Conservation (phyloP, 2,329 filamentous ascomycete species). For the Biscogniauxia mediterranea region DNA sequence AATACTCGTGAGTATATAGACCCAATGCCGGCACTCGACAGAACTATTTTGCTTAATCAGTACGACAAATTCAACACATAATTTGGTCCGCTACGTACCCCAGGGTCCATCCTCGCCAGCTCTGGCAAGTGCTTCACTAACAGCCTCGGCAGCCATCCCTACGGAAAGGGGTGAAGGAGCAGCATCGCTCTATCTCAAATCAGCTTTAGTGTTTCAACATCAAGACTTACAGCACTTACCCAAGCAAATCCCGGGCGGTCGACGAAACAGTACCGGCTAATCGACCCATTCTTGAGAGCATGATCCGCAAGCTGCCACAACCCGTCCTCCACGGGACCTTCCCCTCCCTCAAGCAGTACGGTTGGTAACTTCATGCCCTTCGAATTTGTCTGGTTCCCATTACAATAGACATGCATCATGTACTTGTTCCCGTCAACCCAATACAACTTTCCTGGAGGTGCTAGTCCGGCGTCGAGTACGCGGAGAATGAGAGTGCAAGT, state of each 20-base stretch:
- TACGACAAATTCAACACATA: neutral
- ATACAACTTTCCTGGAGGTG: constrained; percentile 71
- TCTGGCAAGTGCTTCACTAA: constrained; percentile 80
- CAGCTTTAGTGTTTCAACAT: constrained; percentile 33
- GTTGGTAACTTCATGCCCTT: constrained; percentile 65
- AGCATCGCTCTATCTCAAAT: constrained; percentile 63
- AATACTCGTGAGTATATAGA: constrained; percentile 91
- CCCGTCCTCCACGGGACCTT: constrained; percentile 73
- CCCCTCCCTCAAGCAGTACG: constrained; percentile 81
- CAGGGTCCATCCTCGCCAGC: constrained; percentile 85
- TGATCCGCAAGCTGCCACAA: constrained; percentile 78
- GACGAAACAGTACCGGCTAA: constrained; percentile 89
- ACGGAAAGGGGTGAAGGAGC: constrained; percentile 91
- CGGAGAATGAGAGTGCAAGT: constrained; percentile 79
- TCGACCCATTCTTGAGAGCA: constrained; percentile 74
- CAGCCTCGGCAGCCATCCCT: constrained; percentile 84
- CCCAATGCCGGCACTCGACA: constrained; percentile 83
- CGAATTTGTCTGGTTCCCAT: constrained; percentile 65
- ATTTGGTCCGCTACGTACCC: constrained; percentile 32
- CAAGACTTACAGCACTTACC: constrained; percentile 36
- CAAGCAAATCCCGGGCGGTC: constrained; percentile 89
- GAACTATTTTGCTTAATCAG: constrained; percentile 42
- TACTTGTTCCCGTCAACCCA: constrained; percentile 84
- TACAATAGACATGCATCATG: constrained; percentile 79
- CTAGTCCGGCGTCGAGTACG: constrained; percentile 72